Evolutionary conservation across 306 rosid species (phyloP).

Genomic region (Vigna reflexopilosa): DNA sequence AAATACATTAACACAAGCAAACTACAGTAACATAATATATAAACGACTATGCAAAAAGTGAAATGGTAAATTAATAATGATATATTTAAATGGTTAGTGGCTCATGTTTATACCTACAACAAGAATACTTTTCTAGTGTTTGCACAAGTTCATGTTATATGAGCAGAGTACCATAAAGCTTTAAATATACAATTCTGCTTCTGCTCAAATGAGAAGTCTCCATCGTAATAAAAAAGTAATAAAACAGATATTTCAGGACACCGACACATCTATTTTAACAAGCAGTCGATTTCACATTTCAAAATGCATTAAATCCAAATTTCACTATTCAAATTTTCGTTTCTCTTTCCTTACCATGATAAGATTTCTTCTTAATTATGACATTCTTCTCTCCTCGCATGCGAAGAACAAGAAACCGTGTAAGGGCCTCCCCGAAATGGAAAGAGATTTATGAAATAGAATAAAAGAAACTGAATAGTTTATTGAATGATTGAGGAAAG

Average conservation of each 20-base stretch:
- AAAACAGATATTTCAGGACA: neutral
- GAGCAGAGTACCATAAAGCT: neutral
- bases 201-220: constrained; percentile 24
- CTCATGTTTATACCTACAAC: constrained; percentile 12
- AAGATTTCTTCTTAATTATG: neutral
- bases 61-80: constrained; percentile 16
- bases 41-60: constrained; percentile 1
- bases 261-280: neutral
- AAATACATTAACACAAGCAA: constrained; percentile 33
- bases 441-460: neutral
- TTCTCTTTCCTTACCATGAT: neutral
- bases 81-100: neutral
- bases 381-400: neutral
- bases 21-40: constrained; percentile 29
- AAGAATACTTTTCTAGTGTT: neutral
- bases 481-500: neutral
- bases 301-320: constrained; percentile 3
- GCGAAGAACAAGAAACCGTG: no score
- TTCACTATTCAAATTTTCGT: neutral
- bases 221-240: neutral
- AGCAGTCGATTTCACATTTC: constrained; percentile 17
- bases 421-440: neutral
- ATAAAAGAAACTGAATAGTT: neutral
- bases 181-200: constrained; percentile 1
- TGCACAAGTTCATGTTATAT: constrained; percentile 2